Base-by-base conservation (phyloP, 2,329 filamentous ascomycete genomes). In the Sporothrix protearum region DNA sequence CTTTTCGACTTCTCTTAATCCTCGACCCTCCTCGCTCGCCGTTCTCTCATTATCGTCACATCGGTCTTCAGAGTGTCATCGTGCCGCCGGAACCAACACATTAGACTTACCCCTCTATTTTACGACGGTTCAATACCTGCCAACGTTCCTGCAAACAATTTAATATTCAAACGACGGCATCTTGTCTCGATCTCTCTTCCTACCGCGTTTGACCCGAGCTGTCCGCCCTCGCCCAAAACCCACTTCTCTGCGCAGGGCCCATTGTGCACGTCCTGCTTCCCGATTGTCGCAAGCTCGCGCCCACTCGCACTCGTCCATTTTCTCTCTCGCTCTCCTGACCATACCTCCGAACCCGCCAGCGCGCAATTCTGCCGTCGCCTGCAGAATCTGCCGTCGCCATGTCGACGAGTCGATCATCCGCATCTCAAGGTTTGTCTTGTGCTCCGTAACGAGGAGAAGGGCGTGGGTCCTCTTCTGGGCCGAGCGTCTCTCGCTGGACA, bases 331-430 rank as follows among this genome's bases (percentile, higher is more conserved):
- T n/a, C n/a, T n/a, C n/a, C n/a, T 42, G 25, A 47, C 42, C 25
- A 19, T 10, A 9, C 10, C 22, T 49, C 22, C 51, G 49, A 69
- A 69, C 42, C 14, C 9, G 42, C 42, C 42, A 47, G 42, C 51
- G 49, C 36, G 57, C 68, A 51, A 51, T 61, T 53, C 45, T 49
- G 57, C 69, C n/a, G 39, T 51, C 33, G 22, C 30, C 16, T 55
- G 69, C 69, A 63, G 70, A 33, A 39, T n/a, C 57, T 45, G 74
- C 76, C 22, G 57, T 28, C 78, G 79, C 74, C 77, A 93, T 93
- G 90, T 89, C 91, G 74, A 96, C 81, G 93, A 96, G 39, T 61
- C 39, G 39, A 51, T 71, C 63, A 67, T 71, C 49, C 69, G 69
- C 25, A 67, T 71, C 61, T 66, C 69, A 71, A 67, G 49, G 69